Evolutionary conservation across 148 eudicot species (phyloP), one percentile per base, ranked within the genome.

Genomic region (Heliamphora exappendiculata): DNA sequence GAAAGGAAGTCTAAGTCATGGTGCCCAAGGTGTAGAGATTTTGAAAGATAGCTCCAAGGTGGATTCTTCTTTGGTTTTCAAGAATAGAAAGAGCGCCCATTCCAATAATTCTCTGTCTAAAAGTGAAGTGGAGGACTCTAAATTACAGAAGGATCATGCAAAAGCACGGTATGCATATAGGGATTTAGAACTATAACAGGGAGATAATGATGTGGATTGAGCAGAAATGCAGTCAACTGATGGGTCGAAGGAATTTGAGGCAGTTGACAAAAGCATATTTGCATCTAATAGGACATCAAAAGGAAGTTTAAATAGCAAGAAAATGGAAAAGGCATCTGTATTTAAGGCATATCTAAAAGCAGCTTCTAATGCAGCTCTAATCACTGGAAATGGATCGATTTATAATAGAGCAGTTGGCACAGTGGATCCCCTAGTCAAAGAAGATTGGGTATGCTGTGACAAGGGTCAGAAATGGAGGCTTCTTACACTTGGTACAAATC

Each of bases 381-480:
- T 75, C 12, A 31, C 68, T 39, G 87, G 81, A 63, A 87, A 79
- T 75, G 82, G 80, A 34, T 83, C 79, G 13, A 78, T 64, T 72
- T 79, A 88, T 80, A 93, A 90, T 59, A 85, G 85, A 72, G 82
- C 82, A 81, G 73, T 79, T 77, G 80, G 68, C 28, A 78, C 81
- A 45, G 55, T 29, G 67, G 88, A 78, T 75, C 82, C 89, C 49
- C 62, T 81, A 41, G 87, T 85, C 70, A 64, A 88, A 50, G 97
- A 90, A 66, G 77, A 86, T 77, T 95, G 97, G 98, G 98, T 92
- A 28, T 65, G 77, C 67, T 95, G 98, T 82, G 98, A 95, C 76
- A 88, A 84, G 62, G 92, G 98, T 82, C 84, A 86, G 76, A 84
- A 84, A 71, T 95, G 98, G 98, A 77, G 98, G 81, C 91, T 92